Evolutionary conservation across 805 yeast genomes (phyloP), one percentile per base, ranked within the genome.

Genomic region (Wickerhamomyces xylosicus): DNA sequence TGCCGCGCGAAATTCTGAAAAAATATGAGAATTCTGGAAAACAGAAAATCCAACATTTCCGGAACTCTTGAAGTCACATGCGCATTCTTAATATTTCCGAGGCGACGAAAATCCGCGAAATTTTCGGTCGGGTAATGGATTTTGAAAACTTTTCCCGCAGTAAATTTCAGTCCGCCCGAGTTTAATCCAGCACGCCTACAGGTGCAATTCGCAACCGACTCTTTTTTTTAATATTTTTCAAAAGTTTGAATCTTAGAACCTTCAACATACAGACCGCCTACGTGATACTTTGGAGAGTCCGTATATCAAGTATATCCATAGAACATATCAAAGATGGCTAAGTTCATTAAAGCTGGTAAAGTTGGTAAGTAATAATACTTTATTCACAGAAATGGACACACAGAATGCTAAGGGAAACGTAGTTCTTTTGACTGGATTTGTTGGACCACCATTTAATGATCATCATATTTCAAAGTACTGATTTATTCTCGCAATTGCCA

Each of bases 291-390:
- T 21, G n/a, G 8, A 25, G 21, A 39, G 27, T 9, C 33, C 19
- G 39, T 22, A 21, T 31, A 25, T 25, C 29, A 21, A 21, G 25
- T 21, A 25, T 25, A 25, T 25, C 29, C 29, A 25, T 25, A 25
- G 29, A 31, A 31, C 33, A 31, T 31, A 31, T 49, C 43, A 61
- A 64, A 73, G n/a, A 89, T 87, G 96, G 95, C 95, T 77, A 92
- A 92, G 76, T 90, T 92, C 83, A 81, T 92, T 75, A 92, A 90
- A 79, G 85, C 97, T 71, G 97, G 97, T 80, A 53, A 53, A 48
- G 98, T 90, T 83, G 56, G 90, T 82, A 80, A 69, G 92, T 80
- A 74, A 41, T 15, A 9, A 6, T 11, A 25, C 29, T 4, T n/a
- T 10, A 25, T n/a, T 10, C 8, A 4, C 8, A 25, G 29, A 25